Evolutionary conservation across 2,329 filamentous ascomycete species (phyloP), one percentile per base, ranked within the genome.

Genomic region (Rhinocladiella mackenziei): DNA sequence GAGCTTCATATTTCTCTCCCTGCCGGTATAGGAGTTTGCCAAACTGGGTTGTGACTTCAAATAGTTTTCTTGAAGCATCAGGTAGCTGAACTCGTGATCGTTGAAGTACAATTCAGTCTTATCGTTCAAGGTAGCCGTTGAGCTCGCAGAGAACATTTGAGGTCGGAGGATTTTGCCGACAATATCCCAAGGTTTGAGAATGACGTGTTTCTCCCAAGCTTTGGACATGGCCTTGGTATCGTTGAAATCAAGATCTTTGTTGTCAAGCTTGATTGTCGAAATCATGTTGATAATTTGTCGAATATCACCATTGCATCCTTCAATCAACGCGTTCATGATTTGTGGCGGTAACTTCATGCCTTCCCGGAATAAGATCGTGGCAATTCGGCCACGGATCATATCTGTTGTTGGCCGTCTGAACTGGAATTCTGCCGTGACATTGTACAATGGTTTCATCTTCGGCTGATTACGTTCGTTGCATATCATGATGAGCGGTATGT

Each of bases 61-160:
- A 58, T 98, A 98, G 62, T 98, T 98, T 65, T 98, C 94, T 63
- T 98, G 92, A 34, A 98, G 81, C 92, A 98, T 97, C 40, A 98
- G 73, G 60, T 83, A 92, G 60, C 89, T 96, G 68, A 97, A 94
- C 59, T 98, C 92, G 61, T 98, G 92, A 59, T 98, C 92, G 64
- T 98, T 97, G 74, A 98, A 98, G 65, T 98, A 98, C 1, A 98
- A 79, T 67, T 98, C 91, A 51, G 94, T 92, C 73, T 98, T 98
- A 65, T 98, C 91, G 62, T 97, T 97, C 25, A 98, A 71, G 0
- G 88, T 94, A 2, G 86, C 74, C 55, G 87, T 94, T 67, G 88
- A 94, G 37, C 82, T 80, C 3, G 82, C 77, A 17, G 86, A 77
- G 66, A 97, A 98, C 66, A 96, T 80, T 26, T 88, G 87, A 3